Evolutionary conservation across 1,284 basidiomycete species (phyloP), one percentile per base, ranked within the genome.

Genomic region (Trichosporon faecale): DNA sequence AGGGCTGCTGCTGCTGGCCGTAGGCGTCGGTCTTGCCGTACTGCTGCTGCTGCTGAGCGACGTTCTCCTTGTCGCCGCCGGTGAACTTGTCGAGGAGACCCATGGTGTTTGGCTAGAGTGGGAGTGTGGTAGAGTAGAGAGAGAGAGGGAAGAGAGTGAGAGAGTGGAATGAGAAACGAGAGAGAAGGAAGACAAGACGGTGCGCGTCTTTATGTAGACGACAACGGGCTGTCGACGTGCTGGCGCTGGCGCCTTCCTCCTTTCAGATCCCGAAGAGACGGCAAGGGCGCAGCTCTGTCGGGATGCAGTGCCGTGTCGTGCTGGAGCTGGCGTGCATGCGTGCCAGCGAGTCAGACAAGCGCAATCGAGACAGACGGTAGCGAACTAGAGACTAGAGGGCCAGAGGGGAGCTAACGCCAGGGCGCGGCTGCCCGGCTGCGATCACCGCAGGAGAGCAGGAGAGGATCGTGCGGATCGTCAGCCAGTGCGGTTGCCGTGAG

Each of bases 31-130:
- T 31, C 57, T 61, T 61, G 27, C 57, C 57, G 27, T 61, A 37
- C 35, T 37, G 35, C 35, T 37, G 57, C 57, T 61, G 57, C 49
- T 52, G 57, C 57, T 61, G 57, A 16, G 57, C 14, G 31, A 61
- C 57, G 27, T 61, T 61, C 57, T 61, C 57, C 57, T 61, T 61
- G 57, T 61, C 57, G 57, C n/a, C 57, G 57, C 57, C 52, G 27
- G 52, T 31, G 57, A 61, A 61, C 57, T 11, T 61, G 57, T 61
- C 57, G 18, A 61, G 57, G 57, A 61, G 29, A 33, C 57, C 57
- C 57, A 61, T 61, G 27, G 27, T 61, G 57, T 16, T 31, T 61
- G 31, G 31, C 9, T 25, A 16, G 14, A 29, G 52, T 31, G 29
- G 2, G 21, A 3, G 29, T 8, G 27, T n/a, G 57, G 16, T 5